phyloP scores from a whole-genome alignment of 257 asterid species.

The Linaria vulgaris region DNA sequence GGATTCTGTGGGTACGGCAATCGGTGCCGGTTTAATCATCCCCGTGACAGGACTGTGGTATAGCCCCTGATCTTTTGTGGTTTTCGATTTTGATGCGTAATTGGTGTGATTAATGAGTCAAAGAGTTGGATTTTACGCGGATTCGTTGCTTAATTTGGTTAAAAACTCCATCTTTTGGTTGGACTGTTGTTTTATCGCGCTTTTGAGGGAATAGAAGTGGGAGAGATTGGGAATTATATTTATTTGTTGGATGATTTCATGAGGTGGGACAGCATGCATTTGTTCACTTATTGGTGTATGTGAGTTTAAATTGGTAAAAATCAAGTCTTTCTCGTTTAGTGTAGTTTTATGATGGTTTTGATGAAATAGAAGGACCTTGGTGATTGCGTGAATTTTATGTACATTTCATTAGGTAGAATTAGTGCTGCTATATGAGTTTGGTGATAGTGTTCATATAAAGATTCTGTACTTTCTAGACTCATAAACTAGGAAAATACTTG shows the following conservation, averaged over 20 bases:
- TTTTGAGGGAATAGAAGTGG: conserved; percentile 16
- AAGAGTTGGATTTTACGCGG: conserved; percentile 23
- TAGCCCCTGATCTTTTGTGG: no score
- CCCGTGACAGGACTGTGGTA: conserved; percentile 69
- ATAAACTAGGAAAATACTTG: conserved; percentile 4
- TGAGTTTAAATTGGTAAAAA: conserved; percentile 14
- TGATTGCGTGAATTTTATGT: conserved; percentile 11
- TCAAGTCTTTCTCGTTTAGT: conserved; percentile 18
- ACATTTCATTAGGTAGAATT: conserved; percentile 22
- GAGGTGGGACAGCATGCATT: conserved; percentile 27
- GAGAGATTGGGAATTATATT: conserved; percentile 15
- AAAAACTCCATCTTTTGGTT: background rate
- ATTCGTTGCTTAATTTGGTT: conserved; percentile 21
- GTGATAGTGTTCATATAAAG: conserved; percentile 10
- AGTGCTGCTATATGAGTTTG: conserved; percentile 7
- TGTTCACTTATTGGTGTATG: conserved; percentile 9
- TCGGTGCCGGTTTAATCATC: conserved; percentile 97
- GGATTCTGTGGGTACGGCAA: conserved; percentile 89
- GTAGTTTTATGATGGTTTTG: conserved; percentile 17
- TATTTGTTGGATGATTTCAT: conserved; percentile 7
- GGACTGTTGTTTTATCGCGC: no score
- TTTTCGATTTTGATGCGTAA: conserved; percentile 24
- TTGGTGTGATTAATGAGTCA: conserved; percentile 27
- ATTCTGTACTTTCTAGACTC: conserved; percentile 14
- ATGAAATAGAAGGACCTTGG: conserved; percentile 12